Evolutionary conservation across 2,329 filamentous ascomycete genomes (phyloP).

Genomic region (Pyricularia sp.): DNA sequence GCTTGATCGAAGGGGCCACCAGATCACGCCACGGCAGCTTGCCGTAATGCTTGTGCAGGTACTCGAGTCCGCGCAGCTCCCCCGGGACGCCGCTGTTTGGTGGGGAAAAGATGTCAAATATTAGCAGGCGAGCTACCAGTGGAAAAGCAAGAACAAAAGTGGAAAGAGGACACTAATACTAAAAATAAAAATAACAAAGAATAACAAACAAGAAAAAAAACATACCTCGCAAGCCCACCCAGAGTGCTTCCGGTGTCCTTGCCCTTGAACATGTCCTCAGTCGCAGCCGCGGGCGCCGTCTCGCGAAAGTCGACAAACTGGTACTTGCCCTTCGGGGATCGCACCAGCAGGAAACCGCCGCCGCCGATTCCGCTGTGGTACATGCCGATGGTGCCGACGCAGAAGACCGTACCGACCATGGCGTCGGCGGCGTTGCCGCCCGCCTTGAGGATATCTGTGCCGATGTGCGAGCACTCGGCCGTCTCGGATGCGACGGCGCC

Average conservation of each 20-base stretch:
- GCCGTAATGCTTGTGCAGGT: constrained; percentile 62
- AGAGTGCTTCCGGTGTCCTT: constrained; percentile 53
- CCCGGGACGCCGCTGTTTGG: constrained; percentile 51
- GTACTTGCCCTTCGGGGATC: constrained; percentile 53
- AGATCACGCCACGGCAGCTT: constrained; percentile 56
- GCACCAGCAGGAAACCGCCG: constrained; percentile 71
- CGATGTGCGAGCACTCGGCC: constrained; percentile 48
- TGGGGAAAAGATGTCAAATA: too few relatives aligned
- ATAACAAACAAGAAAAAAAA: constrained; percentile 17
- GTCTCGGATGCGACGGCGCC: constrained; percentile 56
- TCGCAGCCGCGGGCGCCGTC: constrained; percentile 69
- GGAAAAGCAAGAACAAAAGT: too few relatives aligned
- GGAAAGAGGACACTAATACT: background rate
- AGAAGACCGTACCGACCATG: constrained; percentile 54
- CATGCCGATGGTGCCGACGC: constrained; percentile 54
- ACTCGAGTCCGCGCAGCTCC: constrained; percentile 63
- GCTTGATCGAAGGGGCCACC: constrained; percentile 58
- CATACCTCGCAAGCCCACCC: constrained; percentile 62
- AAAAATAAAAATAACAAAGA: background rate
- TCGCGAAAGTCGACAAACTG: constrained; percentile 83
- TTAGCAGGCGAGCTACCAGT: background rate
- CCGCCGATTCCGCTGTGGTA: constrained; percentile 66
- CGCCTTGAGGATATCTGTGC: constrained; percentile 42
- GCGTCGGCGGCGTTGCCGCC: constrained; percentile 62
- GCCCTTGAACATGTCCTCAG: constrained; percentile 71